phyloP scores from a whole-genome alignment of 208 protist genomes.

The Crithidia thermophila region DNA sequence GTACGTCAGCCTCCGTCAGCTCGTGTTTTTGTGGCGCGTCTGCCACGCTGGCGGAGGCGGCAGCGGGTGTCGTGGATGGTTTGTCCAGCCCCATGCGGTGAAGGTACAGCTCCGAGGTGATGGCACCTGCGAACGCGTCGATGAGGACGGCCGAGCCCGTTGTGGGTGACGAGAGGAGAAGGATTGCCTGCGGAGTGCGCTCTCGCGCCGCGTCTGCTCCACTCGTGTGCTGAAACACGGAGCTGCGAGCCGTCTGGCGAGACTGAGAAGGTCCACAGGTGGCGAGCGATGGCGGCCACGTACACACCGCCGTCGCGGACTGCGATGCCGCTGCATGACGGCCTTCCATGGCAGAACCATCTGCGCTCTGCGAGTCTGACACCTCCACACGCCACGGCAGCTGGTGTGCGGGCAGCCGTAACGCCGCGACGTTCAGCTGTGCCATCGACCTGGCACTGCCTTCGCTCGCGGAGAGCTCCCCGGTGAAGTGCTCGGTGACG shows the following conservation, averaged over 20 bases:
- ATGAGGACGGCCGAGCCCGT: slow-evolving; percentile 21
- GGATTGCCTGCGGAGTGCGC: slow-evolving; percentile 12
- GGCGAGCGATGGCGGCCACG: slow-evolving; percentile 31
- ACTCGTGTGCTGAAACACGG: neutral
- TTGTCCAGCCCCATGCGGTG: slow-evolving; percentile 9
- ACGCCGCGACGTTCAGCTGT: slow-evolving; percentile 5
- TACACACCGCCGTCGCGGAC: neutral
- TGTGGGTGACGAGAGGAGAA: slow-evolving; percentile 19
- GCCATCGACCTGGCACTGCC: neutral
- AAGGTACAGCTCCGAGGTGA: slow-evolving; percentile 31
- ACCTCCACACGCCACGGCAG: slow-evolving; percentile 19
- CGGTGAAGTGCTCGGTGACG: slow-evolving; percentile 28
- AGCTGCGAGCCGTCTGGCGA: neutral
- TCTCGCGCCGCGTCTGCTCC: neutral
- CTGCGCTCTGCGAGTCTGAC: neutral
- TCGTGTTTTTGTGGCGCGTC: too few species aligned
- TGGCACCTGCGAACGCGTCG: slow-evolving; percentile 29
- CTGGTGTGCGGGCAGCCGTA: slow-evolving; percentile 14
- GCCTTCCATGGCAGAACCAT: neutral
- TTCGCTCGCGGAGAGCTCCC: neutral
- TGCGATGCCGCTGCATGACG: neutral
- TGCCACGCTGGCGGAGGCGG: neutral
- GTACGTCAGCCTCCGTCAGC: neutral
- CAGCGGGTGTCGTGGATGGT: neutral
- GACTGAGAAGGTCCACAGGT: neutral